These are phyloP conservation scores for Trichoderma brevicompactum DNA, from an alignment of 2,329 filamentous ascomycete genomes.

Conservation along the genomic window DNA sequence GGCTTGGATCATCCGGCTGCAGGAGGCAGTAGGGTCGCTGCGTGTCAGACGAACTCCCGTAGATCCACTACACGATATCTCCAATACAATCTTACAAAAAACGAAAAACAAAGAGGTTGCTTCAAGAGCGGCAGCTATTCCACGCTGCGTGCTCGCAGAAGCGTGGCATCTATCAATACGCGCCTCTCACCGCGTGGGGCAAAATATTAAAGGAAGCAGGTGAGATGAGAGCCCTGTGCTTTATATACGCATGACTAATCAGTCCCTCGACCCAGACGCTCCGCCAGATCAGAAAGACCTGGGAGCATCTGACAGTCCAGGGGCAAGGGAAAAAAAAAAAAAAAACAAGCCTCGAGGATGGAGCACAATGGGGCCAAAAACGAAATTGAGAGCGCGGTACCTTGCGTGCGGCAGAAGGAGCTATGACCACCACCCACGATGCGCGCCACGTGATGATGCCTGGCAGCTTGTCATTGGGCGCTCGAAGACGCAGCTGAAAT, in stretches of 20 bases:
- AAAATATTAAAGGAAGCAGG: conserved; percentile 15
- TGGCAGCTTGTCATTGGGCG: conserved; percentile 10
- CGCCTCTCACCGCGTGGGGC: conserved; percentile 12
- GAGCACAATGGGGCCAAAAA: conserved; percentile 5
- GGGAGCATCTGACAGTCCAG: conserved; percentile 11
- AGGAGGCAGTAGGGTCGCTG: conserved; percentile 3
- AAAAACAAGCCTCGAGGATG: conserved; percentile 12
- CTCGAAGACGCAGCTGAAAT: not conserved
- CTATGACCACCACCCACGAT: conserved; percentile 24
- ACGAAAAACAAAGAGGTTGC: not conserved
- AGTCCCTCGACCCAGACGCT: not conserved
- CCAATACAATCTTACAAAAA: not conserved
- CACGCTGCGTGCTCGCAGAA: not conserved
- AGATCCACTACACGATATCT: conserved; percentile 13
- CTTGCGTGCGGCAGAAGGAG: conserved; percentile 22
- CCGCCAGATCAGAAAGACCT: conserved; percentile 23
- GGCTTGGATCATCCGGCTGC: not conserved
- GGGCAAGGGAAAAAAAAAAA: conserved; percentile 1
- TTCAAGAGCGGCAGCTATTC: not conserved
- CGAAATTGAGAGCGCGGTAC: conserved; percentile 16
- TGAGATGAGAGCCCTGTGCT: conserved; percentile 4
- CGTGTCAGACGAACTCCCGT: conserved; percentile 21
- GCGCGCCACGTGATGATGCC: conserved; percentile 23
- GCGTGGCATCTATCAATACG: conserved; percentile 4
- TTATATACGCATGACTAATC: conserved; percentile 29